Percentiles rank a stretch among this genome's conserved stretches.
These are phyloP conservation scores for Artemisia annua DNA, from an alignment of 129 eudicot genomes.

Conservation along the genomic window DNA sequence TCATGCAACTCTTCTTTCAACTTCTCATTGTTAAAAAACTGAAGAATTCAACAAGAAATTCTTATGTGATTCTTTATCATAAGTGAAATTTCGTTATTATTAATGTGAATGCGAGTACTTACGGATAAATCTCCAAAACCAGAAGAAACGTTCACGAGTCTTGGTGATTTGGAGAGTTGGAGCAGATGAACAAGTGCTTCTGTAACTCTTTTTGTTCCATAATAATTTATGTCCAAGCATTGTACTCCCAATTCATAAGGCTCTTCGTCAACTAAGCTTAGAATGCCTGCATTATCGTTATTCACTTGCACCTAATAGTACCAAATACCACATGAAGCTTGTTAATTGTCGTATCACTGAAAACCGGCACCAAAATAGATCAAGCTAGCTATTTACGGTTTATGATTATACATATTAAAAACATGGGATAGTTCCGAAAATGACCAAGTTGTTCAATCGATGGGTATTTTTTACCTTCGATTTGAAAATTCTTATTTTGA, in stretches of 20 bases:
- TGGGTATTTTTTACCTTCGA: too few relatives aligned
- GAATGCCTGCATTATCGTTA: background rate
- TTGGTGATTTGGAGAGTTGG: conserved; percentile 21
- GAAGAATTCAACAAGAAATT: conserved; percentile 1
- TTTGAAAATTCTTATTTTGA: too few relatives aligned
- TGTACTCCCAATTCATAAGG: conserved; percentile 17
- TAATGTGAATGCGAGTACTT: background rate
- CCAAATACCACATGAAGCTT: background rate
- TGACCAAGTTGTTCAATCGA: too few relatives aligned
- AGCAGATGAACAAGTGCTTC: conserved; percentile 29
- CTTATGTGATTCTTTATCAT: too few relatives aligned
- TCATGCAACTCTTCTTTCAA: conserved; percentile 30
- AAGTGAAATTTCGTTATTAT: background rate
- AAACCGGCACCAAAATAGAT: too few relatives aligned
- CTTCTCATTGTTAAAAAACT: conserved; percentile 37
- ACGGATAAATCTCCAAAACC: background rate
- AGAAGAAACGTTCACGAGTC: conserved; percentile 28
- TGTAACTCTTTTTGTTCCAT: conserved; percentile 17
- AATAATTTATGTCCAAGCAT: conserved; percentile 23
- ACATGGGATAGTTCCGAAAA: too few relatives aligned
- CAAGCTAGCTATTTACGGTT: too few relatives aligned
- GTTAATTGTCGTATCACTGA: background rate
- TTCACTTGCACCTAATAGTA: conserved; percentile 3
- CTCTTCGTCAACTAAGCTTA: background rate
- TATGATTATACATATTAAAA: too few relatives aligned